Base-by-base conservation (phyloP, 768 basidiomycete genomes). In the Mycena rosella region DNA sequence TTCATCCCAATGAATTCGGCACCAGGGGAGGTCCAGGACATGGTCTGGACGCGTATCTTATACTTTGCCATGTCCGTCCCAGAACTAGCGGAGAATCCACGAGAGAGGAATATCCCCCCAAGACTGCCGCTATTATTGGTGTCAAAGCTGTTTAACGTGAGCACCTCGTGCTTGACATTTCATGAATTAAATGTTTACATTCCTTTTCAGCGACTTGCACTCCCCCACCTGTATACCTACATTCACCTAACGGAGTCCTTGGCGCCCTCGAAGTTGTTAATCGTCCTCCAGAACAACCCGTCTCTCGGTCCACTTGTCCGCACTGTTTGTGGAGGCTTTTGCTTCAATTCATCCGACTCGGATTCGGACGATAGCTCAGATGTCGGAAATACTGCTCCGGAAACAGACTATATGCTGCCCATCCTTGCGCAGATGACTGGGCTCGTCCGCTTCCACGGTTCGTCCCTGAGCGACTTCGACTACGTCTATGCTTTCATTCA, bases 31-130 rank as follows among this genome's bases (percentile, higher is more conserved):
- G 48, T 51, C 15, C n/a, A 42, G 9, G 60, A 67, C 1, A 4
- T 24, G 1, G 29, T 61, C 15, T 67, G 65, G 53, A 26, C 2
- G 20, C 59, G 53, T 14, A 38, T 67, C 18, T 15, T 61, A 30
- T 67, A 60, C 49, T 66, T 66, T 14, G 58, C 59, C 11, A 47
- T 66, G 59, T 60, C 59, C 20, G 55, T 60, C 10, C 32, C 57
- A 27, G 45, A 51, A 20, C 59, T 48, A 1, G 42, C 22, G 6
- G 18, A 29, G 5, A 13, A 51, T 34, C 29, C 44, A 4, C 10
- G 10, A 6, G 5, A 53, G 15, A 24, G 3, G 17, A 1, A 17
- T 51, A 27, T 48, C 49, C 7, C 36, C 17, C 26, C 29, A 20
- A 48, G 36, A 55, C 32, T 55, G 7, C 59, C 53, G 15, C 26